A percentile compares a stretch with the other conserved stretches of the same genome.
Conservation (phyloP, 768 basidiomycete species). For the Roridomyces roridus region DNA sequence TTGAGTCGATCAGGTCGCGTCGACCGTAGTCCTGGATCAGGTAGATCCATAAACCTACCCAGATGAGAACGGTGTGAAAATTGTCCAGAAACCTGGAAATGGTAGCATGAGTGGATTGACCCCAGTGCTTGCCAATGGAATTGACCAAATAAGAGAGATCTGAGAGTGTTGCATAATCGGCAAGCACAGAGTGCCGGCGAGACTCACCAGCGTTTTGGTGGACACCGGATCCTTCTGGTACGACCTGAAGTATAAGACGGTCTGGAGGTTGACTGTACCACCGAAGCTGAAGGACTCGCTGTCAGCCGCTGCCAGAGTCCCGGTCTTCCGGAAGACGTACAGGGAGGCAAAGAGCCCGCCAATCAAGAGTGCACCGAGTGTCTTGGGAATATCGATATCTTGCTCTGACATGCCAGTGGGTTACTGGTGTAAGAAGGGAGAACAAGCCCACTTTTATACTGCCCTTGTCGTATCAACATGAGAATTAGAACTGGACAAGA, state of each 20-base stretch:
- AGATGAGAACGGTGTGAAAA: slow-evolving; percentile 38
- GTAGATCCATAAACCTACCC: slow-evolving; percentile 38
- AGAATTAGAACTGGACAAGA: no score
- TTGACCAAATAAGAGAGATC: no score
- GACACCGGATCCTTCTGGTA: no score
- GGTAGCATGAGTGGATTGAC: no score
- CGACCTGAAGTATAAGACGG: no score
- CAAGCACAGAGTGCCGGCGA: no score
- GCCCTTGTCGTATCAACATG: no score
- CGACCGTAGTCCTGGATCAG: slow-evolving; percentile 37
- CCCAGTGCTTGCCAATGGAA: no score
- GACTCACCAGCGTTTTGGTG: no score
- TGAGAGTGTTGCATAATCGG: no score
- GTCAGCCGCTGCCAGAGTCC: background rate
- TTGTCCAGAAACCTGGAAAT: slow-evolving; percentile 33
- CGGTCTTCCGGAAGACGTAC: background rate
- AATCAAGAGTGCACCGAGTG: slow-evolving; percentile 3
- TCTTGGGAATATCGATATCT: background rate
- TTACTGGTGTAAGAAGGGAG: no score
- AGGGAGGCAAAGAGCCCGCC: slow-evolving; percentile 11
- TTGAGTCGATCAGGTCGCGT: slow-evolving; percentile 25
- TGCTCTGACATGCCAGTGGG: no score
- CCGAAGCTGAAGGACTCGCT: background rate
- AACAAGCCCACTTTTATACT: background rate
- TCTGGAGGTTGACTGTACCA: background rate